Conservation (phyloP, 768 basidiomycete genomes). For the Suillus clintonianus region DNA sequence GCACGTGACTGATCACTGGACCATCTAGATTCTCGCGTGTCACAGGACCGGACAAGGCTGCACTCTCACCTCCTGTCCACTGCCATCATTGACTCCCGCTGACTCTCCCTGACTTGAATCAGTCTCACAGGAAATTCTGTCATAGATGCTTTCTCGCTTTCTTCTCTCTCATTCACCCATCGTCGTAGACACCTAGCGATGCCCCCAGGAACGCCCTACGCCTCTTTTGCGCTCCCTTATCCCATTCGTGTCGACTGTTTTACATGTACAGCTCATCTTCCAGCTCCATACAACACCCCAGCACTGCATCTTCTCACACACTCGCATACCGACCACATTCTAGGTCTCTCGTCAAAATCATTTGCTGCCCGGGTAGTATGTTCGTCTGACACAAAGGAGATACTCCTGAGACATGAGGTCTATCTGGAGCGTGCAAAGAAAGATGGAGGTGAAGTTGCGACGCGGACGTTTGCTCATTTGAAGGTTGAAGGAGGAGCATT, state of each 20-base stretch:
- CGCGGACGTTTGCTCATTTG: constrained; percentile 67
- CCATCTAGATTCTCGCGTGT: no score
- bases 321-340: constrained; percentile 87
- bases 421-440: constrained; percentile 56
- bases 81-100: not conserved
- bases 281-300: constrained; percentile 34
- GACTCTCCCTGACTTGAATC: not conserved
- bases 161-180: not conserved
- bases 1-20: not conserved
- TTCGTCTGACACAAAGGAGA: constrained; percentile 81
- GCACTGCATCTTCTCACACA: constrained; percentile 80
- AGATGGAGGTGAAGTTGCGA: constrained; percentile 12
- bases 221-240: constrained; percentile 78
- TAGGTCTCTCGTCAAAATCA: constrained; percentile 71
- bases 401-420: constrained; percentile 79
- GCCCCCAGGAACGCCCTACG: constrained; percentile 77
- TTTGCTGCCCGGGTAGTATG: constrained; percentile 77
- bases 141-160: not conserved
- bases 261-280: constrained; percentile 39
- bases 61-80: not conserved
- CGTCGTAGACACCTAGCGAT: constrained; percentile 36
- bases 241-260: constrained; percentile 89
- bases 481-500: constrained; percentile 60
- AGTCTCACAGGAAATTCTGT: no score
- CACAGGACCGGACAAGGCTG: no score